These are phyloP conservation scores for Malassezia globosa DNA, from an alignment of 1,284 basidiomycete species.

Conservation along the genomic window DNA sequence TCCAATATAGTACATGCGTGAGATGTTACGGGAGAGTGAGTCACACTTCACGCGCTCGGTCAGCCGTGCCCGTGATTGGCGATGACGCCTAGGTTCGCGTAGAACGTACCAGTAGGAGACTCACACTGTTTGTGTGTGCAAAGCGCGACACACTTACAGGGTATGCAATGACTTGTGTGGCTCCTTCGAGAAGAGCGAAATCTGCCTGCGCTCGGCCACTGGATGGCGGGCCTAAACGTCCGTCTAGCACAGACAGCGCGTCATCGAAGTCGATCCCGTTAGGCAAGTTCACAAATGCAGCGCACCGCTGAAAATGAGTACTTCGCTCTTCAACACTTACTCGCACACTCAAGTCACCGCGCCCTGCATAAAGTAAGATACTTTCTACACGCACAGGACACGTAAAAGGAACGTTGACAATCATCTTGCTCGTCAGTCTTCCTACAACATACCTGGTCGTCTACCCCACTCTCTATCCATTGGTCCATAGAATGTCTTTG, in stretches of 20 bases:
- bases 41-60: constrained; percentile 19
- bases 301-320: constrained; percentile 19
- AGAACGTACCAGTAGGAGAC: constrained; percentile 30
- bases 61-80: too few species aligned
- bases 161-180: constrained; percentile 35
- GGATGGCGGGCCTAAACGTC: constrained; percentile 24
- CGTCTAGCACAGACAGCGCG: constrained; percentile 18
- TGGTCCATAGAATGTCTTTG: constrained; percentile 22
- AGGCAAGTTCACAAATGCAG: constrained; percentile 39
- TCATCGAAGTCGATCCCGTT: constrained; percentile 43
- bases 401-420: constrained; percentile 42
- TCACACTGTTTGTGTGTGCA: constrained; percentile 35
- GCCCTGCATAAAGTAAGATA: constrained; percentile 36
- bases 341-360: constrained; percentile 37
- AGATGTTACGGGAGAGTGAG: constrained; percentile 23
- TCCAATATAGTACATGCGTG: constrained; percentile 40
- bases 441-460: constrained; percentile 29
- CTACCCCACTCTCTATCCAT: constrained; percentile 39
- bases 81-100: background rate
- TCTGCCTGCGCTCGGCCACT: constrained; percentile 41
- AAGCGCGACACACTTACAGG: constrained; percentile 40
- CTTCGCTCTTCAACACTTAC: constrained; percentile 5
- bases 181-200: constrained; percentile 31
- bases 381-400: constrained; percentile 37
- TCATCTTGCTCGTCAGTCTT: constrained; percentile 15